Base-by-base conservation (phyloP, 2,329 filamentous ascomycete species). In the Colletotrichum limetticola region DNA sequence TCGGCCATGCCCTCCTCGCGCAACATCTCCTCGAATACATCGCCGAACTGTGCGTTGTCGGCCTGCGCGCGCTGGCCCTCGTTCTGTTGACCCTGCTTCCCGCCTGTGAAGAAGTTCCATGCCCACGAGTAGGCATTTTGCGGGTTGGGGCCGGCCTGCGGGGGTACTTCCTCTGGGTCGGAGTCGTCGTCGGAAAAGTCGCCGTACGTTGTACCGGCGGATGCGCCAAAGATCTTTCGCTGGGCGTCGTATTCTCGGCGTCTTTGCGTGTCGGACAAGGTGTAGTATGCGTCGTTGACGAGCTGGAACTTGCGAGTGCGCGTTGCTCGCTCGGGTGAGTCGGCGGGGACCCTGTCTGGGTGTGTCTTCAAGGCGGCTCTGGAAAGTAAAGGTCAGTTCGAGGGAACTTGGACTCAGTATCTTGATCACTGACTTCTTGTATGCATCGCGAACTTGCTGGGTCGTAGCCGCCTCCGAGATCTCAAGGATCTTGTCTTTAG, bases 211-310 rank as follows among this genome's bases (percentile, higher is more conserved):
- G 79, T 77, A 22, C 82, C 79, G 61, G 82, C 79, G n/a, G 79
- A 76, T 68, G 83, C 83, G n/a, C 86, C 85, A 79, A 90, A 90
- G 77, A 90, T 89, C 64, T 79, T 84, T 49, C 93, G 90, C 72
- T 95, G 91, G 66, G 90, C 87, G 80, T 98, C 96, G 84, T 98
- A 98, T 72, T 98, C 95, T 74, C 91, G 88, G 66, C 96, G 91
- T 32, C 96, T 91, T 0, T 86, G 84, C 9, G 92, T 80, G 81
- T 98, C 95, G 0, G 94, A 97, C 32, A 98, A 91, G 0, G 94
- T 95, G 82, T 94, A 97, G 87, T 97, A 98, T 75, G 95, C 95
- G 80, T 97, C 95, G 85, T 97, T 97, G 79, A 98, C 94, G 76
- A 94, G 90, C 82, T 98, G 95, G 86, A 98, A 98, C 80, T 92